Evolutionary conservation across 2,329 filamentous ascomycete genomes (phyloP), one percentile per base, ranked within the genome.

Genomic region (Zymoseptoria brevis): DNA sequence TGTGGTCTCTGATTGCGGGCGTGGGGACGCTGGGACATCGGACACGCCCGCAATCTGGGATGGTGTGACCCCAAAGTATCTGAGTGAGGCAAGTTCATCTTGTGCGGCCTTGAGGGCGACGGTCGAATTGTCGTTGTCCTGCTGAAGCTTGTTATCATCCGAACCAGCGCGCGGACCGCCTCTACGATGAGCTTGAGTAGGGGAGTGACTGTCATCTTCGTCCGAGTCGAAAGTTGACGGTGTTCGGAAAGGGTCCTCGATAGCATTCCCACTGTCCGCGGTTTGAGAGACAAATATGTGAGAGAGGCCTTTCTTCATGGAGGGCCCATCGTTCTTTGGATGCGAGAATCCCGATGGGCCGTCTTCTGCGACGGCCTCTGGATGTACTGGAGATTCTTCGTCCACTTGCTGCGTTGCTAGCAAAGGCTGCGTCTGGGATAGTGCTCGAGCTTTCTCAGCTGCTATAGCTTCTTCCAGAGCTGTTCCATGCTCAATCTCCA

Each of bases 251-350:
- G 57, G 13, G 24, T 30, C 22, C 13, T 45, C 49, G n/a, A 19
- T 19, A 8, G 45, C 55, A 11, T 55, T 55, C 19, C 8, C 48
- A 49, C 30, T 51, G n/a, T 53, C 54, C 19, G 57, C 53, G 8
- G 49, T 50, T 8, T 49, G 62, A 54, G 67, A 61, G 21, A 68
- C 63, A 41, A 64, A 67, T 24, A 66, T 56, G 51, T 67, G 64
- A 13, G 62, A 61, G 8, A 66, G 53, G 13, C 62, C 63, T 49
- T 51, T 58, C 11, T 56, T 13, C 48, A 58, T 50, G n/a, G 62
- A 55, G 19, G 52, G 45, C 41, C 30, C 53, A 8, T 53, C 51
- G 26, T 53, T 19, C 29, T 58, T 55, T 9, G 53, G 53, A 9
- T 45, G 22, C 45, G 35, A 54, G 8, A 48, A 51, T 7, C 7